Evolutionary conservation across 2,329 filamentous ascomycete species (phyloP), one percentile per base, ranked within the genome.

Genomic region (Rasamsonia emersonii): DNA sequence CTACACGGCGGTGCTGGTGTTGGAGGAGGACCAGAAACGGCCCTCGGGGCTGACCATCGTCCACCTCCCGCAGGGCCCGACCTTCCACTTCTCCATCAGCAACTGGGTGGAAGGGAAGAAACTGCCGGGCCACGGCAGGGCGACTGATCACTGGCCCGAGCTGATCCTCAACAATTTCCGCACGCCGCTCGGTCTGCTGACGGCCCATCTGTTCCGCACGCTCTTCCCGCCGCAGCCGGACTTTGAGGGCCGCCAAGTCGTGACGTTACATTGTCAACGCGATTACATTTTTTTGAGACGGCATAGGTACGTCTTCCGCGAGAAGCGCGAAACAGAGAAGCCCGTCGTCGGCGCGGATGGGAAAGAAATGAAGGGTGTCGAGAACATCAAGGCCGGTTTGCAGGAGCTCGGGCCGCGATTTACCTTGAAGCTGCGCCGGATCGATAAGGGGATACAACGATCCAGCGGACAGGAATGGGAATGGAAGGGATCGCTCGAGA

Each of bases 401-500:
- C 91, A 96, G 60, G 91, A 96, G 61, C 63, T 95, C 15, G 89
- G 89, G 0, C 88, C 86, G 5, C 69, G 79, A 48, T 71, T 91
- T 65, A 89, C 83, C 2, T 61, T 96, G 43, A 96, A 96, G 67
- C 63, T 98, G 50, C 76, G 88, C 46, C 77, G 91, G 49, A 79
- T 96, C 25, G 89, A 96, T 56, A 88, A 86, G 61, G 89, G 88
- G 0, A 82, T 98, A 43, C 84, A 68, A 67, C 77, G 58, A 66
- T 80, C 60, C 28, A 79, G 75, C 58, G 85, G 86, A 21, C 75
- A 86, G 45, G 84, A 93, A 53, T 96, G 91, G 89, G 77, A 95
- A 56, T 98, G 91, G 91, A 93, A 93, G 65, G 82, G 83, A 8
- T 78, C 79, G 54, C 93, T 91, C 80, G 91, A 98, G 66, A 95